These are phyloP conservation scores for Phytophthora litchii DNA, from an alignment of 352 stramenopile species.

Conservation along the genomic window DNA sequence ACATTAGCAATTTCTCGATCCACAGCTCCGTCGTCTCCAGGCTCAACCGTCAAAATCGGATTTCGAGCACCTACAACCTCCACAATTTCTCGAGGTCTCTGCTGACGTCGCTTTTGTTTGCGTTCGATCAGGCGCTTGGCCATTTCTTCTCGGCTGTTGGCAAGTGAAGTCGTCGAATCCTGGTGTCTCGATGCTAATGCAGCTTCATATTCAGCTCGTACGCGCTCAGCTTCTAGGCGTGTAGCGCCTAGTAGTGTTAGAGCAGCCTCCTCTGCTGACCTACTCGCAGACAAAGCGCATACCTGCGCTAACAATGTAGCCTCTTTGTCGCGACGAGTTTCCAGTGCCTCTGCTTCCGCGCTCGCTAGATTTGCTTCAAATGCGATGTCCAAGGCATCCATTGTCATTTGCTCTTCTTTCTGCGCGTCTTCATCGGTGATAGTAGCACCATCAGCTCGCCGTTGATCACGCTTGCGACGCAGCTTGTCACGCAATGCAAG, in stretches of 20 bases:
- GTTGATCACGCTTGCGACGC: constrained; percentile 28
- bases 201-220: constrained; percentile 30
- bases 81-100: background rate
- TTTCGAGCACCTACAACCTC: background rate
- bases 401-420: constrained; percentile 15
- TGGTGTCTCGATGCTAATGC: constrained; percentile 19
- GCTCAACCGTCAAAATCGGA: background rate
- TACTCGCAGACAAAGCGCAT: constrained; percentile 23
- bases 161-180: background rate
- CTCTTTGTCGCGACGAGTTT: constrained; percentile 23
- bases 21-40: constrained; percentile 24
- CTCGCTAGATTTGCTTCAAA: constrained; percentile 22
- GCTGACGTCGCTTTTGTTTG: constrained; percentile 18
- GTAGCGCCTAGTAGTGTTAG: constrained; percentile 23
- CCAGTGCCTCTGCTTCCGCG: constrained; percentile 15
- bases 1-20: constrained; percentile 38
- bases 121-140: constrained; percentile 23
- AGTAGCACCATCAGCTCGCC: background rate
- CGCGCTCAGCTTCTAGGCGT: constrained; percentile 34
- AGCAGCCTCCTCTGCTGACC: constrained; percentile 22
- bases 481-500: constrained; percentile 35
- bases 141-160: constrained; percentile 23
- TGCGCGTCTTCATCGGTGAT: constrained; percentile 9
- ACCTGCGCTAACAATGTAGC: constrained; percentile 20
- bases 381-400: constrained; percentile 18